These are phyloP conservation scores for Talaromyces sp. DNA, from an alignment of 2,329 filamentous ascomycete genomes.

Conservation along the genomic window DNA sequence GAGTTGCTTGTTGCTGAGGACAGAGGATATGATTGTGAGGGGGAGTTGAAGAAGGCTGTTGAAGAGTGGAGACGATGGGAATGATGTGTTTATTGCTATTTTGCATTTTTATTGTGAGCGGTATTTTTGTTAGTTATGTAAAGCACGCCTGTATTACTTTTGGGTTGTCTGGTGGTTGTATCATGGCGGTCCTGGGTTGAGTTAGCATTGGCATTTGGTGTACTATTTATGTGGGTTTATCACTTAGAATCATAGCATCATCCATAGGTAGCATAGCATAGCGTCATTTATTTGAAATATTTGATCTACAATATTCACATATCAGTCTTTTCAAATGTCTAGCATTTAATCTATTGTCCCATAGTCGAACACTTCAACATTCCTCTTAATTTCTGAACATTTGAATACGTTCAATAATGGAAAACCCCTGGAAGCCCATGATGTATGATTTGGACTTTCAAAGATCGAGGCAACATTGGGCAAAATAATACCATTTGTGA, in stretches of 20 bases:
- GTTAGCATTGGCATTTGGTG: background rate
- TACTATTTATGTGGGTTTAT: background rate
- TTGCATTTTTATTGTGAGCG: background rate
- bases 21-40: constrained; percentile 56
- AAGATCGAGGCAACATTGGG: too few relatives aligned
- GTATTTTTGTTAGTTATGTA: background rate
- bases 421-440: too few relatives aligned
- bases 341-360: background rate
- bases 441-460: too few relatives aligned
- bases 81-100: constrained; percentile 30
- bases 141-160: background rate
- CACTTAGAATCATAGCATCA: background rate
- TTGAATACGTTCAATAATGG: too few relatives aligned
- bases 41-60: constrained; percentile 52
- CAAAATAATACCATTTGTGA: too few relatives aligned
- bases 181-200: too few relatives aligned
- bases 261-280: constrained; percentile 2
- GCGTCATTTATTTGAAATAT: background rate
- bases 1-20: constrained; percentile 61
- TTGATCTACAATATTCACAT: background rate
- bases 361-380: too few relatives aligned
- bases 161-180: constrained; percentile 3
- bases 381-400: too few relatives aligned
- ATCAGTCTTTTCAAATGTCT: background rate
- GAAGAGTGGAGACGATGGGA: constrained; percentile 59